Conservation (phyloP, 306 rosid genomes). For the Begonia loranthoides region DNA sequence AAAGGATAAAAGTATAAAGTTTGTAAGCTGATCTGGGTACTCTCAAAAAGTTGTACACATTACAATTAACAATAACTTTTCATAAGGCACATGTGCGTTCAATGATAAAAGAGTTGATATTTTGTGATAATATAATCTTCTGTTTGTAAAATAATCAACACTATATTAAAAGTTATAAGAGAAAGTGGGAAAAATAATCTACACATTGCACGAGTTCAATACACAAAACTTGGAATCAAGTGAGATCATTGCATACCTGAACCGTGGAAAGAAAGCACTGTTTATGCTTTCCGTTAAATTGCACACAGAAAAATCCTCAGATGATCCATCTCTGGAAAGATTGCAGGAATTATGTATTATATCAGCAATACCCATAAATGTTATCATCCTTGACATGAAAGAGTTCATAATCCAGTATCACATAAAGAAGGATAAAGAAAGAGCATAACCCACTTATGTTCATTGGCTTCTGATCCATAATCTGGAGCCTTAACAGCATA, state of each 20-base stretch:
- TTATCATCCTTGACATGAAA: neutral
- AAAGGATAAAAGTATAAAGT: conserved; percentile 8
- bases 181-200: neutral
- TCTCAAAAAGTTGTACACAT: no score
- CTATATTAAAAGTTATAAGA: neutral
- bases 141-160: neutral
- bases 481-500: conserved; percentile 39
- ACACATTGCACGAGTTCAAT: neutral
- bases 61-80: no score
- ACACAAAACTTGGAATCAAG: neutral
- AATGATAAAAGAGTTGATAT: no score
- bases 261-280: conserved; percentile 67
- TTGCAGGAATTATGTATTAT: conserved; percentile 5
- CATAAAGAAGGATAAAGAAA: conserved; percentile 3
- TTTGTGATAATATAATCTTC: no score
- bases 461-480: conserved; percentile 25
- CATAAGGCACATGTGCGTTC: no score
- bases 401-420: conserved; percentile 4
- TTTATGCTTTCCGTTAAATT: conserved; percentile 57
- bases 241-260: conserved; percentile 40
- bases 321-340: conserved; percentile 34
- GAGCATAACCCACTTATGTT: conserved; percentile 32
- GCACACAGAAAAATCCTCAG: conserved; percentile 21
- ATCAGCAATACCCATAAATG: neutral
- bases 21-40: no score